phyloP scores from a whole-genome alignment of 768 basidiomycete species.

The Chalciporus pseudorubinellus region DNA sequence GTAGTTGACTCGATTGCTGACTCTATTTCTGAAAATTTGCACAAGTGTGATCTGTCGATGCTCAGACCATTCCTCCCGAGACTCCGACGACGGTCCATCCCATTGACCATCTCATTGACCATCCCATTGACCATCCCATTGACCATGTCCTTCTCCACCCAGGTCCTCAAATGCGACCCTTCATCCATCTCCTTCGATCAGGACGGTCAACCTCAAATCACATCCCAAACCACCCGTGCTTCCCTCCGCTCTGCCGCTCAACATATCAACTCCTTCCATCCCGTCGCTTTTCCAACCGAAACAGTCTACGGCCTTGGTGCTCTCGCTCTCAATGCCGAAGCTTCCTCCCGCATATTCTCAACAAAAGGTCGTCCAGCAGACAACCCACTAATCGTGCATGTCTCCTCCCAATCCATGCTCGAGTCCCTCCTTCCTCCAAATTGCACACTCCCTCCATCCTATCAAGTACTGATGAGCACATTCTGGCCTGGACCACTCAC shows the following conservation, averaged over 20 bases:
- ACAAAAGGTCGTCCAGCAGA: slow-evolving; percentile 92
- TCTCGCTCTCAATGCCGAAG: slow-evolving; percentile 61
- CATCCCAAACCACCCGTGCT: slow-evolving; percentile 47
- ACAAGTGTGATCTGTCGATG: neutral
- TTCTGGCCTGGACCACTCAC: slow-evolving; percentile 98
- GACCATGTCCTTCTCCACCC: slow-evolving; percentile 26
- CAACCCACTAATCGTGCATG: slow-evolving; percentile 97
- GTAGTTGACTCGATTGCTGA: too few species aligned
- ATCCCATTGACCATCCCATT: neutral
- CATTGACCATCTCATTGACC: slow-evolving; percentile 31
- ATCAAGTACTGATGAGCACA: slow-evolving; percentile 68
- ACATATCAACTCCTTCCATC: slow-evolving; percentile 44
- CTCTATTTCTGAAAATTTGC: neutral
- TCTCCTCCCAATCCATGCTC: slow-evolving; percentile 85
- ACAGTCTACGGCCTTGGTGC: slow-evolving; percentile 99
- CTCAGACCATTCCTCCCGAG: slow-evolving; percentile 6
- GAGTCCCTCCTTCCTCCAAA: slow-evolving; percentile 62
- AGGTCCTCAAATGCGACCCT: slow-evolving; percentile 61
- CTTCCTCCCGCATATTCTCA: slow-evolving; percentile 72
- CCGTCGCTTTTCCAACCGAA: slow-evolving; percentile 93
- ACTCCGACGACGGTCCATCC: slow-evolving; percentile 8
- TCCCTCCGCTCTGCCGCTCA: slow-evolving; percentile 57
- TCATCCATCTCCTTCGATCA: slow-evolving; percentile 54
- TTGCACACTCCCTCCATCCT: slow-evolving; percentile 61
- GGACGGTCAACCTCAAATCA: slow-evolving; percentile 46